Conservation (phyloP, 345 rosid species). For the Rhodamnia argentea region DNA sequence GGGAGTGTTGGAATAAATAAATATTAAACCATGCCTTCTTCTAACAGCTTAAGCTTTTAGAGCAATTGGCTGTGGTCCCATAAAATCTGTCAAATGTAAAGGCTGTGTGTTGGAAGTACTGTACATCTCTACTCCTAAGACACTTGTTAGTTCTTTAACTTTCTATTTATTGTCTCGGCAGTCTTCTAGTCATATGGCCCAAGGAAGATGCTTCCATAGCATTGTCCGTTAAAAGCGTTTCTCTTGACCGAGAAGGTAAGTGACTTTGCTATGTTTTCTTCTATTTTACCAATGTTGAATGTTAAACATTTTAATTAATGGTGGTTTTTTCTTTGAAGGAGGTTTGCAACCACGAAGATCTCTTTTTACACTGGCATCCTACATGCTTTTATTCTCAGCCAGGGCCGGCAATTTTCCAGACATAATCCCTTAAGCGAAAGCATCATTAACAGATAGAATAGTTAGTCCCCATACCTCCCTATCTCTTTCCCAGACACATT, state of each 20-base stretch:
- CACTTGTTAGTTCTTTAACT: background rate
- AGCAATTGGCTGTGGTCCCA: too few species aligned
- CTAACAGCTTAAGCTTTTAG: too few species aligned
- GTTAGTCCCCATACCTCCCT: conserved; percentile 24
- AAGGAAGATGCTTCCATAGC: conserved; percentile 86
- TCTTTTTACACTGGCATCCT: conserved; percentile 77
- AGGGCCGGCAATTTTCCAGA: conserved; percentile 60
- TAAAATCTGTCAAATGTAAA: too few species aligned
- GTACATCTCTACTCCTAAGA: background rate
- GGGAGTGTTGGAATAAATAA: too few species aligned
- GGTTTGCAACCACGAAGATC: conserved; percentile 74
- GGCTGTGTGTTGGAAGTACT: background rate
- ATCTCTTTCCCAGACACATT: background rate
- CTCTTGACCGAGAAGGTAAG: conserved; percentile 65
- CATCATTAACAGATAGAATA: conserved; percentile 46
- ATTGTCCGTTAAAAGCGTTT: conserved; percentile 63
- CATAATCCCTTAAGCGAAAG: conserved; percentile 61
- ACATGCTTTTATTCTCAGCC: conserved; percentile 82
- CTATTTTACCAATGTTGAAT: background rate
- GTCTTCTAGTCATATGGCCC: conserved; percentile 70
- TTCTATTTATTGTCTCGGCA: conserved; percentile 14
- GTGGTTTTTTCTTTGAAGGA: conserved; percentile 33
- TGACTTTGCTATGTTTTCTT: background rate
- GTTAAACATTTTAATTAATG: background rate
- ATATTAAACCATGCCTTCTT: too few species aligned